Evolutionary conservation across 495 filamentous ascomycete genomes (phyloP), one percentile per base, ranked within the genome.

Genomic region (Coniosporium apollinis): DNA sequence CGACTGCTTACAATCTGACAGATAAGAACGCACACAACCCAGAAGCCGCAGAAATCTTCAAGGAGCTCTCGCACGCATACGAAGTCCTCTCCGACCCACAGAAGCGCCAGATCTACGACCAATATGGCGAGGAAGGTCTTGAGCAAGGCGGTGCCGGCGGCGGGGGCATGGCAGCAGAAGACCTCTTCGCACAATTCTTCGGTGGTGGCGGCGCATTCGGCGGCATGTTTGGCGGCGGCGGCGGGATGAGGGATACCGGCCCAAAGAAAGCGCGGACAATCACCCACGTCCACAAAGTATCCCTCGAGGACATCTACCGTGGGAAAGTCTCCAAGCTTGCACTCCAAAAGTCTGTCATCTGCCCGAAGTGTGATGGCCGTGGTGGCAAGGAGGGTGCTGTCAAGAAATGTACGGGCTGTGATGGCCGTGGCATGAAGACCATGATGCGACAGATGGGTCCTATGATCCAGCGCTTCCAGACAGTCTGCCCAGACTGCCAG

Each of bases 391-490:
- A 99, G 38, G 89, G 89, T 40, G 81, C 91, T 11, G 87, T 96
- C 47, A 83, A 81, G 63, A 79, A 78, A 44, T 99, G 89, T 64
- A 51, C 72, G 19, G 78, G 79, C 42, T 99, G 89, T 58, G 82
- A 91, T 41, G 89, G 89, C 48, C 69, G 74, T 42, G 91, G 89
- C 60, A 91, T 93, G 82, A 96, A 96, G 76, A 94, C 80, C 15
- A 96, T 99, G 87, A 94, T 96, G 89, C 81, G 89, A 49, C 91
- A 96, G 67, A 96, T 96, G 86, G 89, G 91, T 34, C 89, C 89
- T 34, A 99, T 99, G 89, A 96, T 96, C 52, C 91, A 96, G 62
- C 81, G 89, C 33, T 96, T 96, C 72, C 91, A 96, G 70, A 96
- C 91, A 14, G 84, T 94, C 42, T 99, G 89, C 72, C 82, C 85